phyloP scores from a whole-genome alignment of 768 basidiomycete genomes.

The Rhodosporidiobolus odoratus region DNA sequence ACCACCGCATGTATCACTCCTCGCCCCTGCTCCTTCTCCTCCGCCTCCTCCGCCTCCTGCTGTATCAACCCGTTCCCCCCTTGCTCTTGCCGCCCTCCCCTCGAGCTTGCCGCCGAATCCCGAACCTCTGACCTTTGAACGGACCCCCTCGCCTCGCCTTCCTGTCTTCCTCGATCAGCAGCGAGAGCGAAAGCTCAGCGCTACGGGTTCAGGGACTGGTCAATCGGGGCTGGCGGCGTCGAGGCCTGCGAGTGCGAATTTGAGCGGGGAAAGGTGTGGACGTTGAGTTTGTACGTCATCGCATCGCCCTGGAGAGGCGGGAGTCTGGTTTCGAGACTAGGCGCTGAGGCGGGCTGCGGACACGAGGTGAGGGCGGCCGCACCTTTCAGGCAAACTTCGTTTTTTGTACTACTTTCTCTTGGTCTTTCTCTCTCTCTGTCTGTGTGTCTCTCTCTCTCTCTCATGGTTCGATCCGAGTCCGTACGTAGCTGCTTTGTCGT shows the following conservation, averaged over 20 bases:
- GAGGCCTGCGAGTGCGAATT: conserved; percentile 1
- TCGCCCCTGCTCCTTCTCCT: background rate
- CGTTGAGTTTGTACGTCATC: background rate
- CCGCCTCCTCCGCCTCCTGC: background rate
- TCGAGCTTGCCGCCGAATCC: background rate
- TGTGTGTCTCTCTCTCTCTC: background rate
- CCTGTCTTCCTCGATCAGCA: background rate
- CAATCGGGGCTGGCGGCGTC: conserved; percentile 16
- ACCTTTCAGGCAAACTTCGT: background rate
- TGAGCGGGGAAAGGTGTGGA: background rate
- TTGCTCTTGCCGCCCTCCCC: background rate
- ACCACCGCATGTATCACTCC: background rate
- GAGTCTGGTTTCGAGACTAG: too few species aligned
- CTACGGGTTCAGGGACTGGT: too few species aligned
- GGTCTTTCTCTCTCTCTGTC: background rate
- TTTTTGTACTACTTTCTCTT: background rate
- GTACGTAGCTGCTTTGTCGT: too few species aligned
- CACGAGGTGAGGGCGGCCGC: too few species aligned
- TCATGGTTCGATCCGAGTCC: too few species aligned
- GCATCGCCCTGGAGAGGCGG: too few species aligned
- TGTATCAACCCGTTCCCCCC: background rate
- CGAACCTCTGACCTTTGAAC: conserved; percentile 21
- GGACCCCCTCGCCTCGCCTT: conserved; percentile 7
- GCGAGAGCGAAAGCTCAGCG: conserved; percentile 15
- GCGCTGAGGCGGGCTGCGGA: too few species aligned